Conservation (phyloP, 305 asterid genomes). For the Stenogyne calaminthoides region DNA sequence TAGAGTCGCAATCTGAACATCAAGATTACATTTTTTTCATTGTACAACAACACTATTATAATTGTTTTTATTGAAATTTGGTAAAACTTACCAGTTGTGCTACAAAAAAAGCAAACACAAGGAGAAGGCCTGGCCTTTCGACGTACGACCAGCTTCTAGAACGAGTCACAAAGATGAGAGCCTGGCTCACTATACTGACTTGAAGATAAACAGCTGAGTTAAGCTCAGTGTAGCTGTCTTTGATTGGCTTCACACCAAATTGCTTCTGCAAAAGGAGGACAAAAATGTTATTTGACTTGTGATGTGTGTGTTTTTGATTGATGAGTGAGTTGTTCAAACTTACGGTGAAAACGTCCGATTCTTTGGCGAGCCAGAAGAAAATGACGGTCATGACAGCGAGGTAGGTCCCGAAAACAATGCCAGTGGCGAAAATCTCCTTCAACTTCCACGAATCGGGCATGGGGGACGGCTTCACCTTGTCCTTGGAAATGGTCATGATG, state of each 20-base stretch:
- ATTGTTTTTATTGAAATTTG: neutral
- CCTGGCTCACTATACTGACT: constrained; percentile 93
- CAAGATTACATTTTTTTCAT: neutral
- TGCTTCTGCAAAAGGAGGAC: constrained; percentile 31
- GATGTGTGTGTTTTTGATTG: no score
- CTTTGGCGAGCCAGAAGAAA: constrained; percentile 52
- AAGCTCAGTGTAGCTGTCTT: constrained; percentile 42
- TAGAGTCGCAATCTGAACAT: constrained; percentile 60
- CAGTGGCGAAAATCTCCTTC: constrained; percentile 58
- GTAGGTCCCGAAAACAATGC: constrained; percentile 54
- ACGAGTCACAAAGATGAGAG: constrained; percentile 88
- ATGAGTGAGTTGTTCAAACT: neutral
- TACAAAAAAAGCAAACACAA: constrained; percentile 55
- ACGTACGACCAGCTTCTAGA: constrained; percentile 82
- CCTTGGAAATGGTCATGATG: constrained; percentile 65
- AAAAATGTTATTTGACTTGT: neutral
- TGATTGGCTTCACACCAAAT: constrained; percentile 46
- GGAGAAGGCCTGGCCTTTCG: constrained; percentile 86
- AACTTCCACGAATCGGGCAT: constrained; percentile 65
- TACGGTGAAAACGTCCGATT: constrained; percentile 48
- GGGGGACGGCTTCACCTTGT: constrained; percentile 62
- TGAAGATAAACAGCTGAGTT: constrained; percentile 84
- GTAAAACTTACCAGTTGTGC: constrained; percentile 71
- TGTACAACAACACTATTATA: neutral
- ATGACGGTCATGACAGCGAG: constrained; percentile 58